Percentiles rank a stretch among this genome's conserved stretches.
Evolutionary conservation across 2,329 filamentous ascomycete genomes (phyloP).

Genomic region (Triangularia setosa): DNA sequence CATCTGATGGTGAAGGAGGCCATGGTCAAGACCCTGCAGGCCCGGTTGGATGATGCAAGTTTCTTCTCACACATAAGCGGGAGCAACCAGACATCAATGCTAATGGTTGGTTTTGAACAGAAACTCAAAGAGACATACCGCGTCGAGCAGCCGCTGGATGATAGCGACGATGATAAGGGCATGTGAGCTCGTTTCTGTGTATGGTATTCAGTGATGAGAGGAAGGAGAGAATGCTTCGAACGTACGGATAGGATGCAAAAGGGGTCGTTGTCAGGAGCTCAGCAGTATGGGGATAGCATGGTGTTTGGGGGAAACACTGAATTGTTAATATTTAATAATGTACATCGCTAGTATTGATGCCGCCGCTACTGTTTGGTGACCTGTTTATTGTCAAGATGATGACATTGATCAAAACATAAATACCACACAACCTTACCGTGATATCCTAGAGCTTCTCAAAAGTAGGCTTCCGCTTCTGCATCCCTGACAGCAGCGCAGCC

Average conservation of each 20-base stretch:
- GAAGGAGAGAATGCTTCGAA: too few relatives aligned
- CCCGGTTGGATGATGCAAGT: conserved; percentile 62
- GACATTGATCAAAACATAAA: background rate
- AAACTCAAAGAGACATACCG: conserved; percentile 33
- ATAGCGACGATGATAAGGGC: conserved; percentile 17
- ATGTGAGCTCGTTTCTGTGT: background rate
- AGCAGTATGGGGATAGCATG: too few relatives aligned
- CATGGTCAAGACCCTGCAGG: conserved; percentile 65
- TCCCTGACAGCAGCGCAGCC: conserved; percentile 67
- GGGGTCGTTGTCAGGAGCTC: too few relatives aligned
- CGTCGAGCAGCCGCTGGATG: conserved; percentile 29
- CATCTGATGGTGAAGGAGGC: conserved; percentile 71
- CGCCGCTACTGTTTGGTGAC: too few relatives aligned
- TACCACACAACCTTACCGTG: too few relatives aligned
- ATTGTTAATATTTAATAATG: too few relatives aligned
- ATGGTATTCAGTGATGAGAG: too few relatives aligned
- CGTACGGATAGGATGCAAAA: too few relatives aligned
- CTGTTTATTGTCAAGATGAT: too few relatives aligned
- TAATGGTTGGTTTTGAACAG: conserved; percentile 18
- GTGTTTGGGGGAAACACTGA: too few relatives aligned
- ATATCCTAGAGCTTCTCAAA: conserved; percentile 75
- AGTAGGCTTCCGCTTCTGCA: conserved; percentile 73
- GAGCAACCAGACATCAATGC: background rate
- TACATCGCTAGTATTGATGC: too few relatives aligned
- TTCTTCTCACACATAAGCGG: too few relatives aligned